phyloP scores from a whole-genome alignment of 1,284 basidiomycete species.

The Vanrija pseudolonga region DNA sequence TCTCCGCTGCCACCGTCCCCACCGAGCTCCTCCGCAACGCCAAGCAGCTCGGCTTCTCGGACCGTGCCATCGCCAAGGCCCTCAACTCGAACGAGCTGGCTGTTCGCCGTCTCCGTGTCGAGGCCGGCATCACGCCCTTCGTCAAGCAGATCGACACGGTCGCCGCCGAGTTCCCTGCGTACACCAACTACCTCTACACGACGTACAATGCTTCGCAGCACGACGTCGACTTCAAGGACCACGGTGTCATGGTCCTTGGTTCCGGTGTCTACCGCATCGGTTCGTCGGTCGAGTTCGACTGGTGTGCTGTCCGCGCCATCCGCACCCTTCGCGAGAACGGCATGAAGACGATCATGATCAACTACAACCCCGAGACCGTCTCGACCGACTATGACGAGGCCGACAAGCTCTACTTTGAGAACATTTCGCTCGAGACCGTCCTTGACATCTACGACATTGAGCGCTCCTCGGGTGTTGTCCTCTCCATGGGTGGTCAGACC shows the following conservation, averaged over 20 bases:
- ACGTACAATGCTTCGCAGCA: slow-evolving; percentile 95
- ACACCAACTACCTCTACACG: slow-evolving; percentile 98
- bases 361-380: slow-evolving; percentile 99
- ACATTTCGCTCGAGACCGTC: slow-evolving; percentile 93
- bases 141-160: slow-evolving; percentile 99
- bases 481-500: slow-evolving; percentile 98
- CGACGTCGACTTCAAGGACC: slow-evolving; percentile 82
- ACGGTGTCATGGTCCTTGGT: slow-evolving; percentile 94
- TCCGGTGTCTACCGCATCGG: slow-evolving; percentile 99
- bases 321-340: slow-evolving; percentile 89
- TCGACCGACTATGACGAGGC: slow-evolving; percentile 99
- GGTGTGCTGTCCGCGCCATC: slow-evolving; percentile 98
- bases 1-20: slow-evolving; percentile 66
- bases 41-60: slow-evolving; percentile 95
- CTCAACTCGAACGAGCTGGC: slow-evolving; percentile 67
- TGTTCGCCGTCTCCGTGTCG: slow-evolving; percentile 64
- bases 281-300: slow-evolving; percentile 98
- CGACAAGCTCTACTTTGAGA: slow-evolving; percentile 97
- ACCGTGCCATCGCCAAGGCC: slow-evolving; percentile 78
- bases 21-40: slow-evolving; percentile 68
- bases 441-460: slow-evolving; percentile 96
- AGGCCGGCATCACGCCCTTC: slow-evolving; percentile 78
- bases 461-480: slow-evolving; percentile 81
- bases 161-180: slow-evolving; percentile 96
- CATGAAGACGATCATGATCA: slow-evolving; percentile 98